Evolutionary conservation across 75 land plant species (phyloP).

Genomic region (Picea glauca): DNA sequence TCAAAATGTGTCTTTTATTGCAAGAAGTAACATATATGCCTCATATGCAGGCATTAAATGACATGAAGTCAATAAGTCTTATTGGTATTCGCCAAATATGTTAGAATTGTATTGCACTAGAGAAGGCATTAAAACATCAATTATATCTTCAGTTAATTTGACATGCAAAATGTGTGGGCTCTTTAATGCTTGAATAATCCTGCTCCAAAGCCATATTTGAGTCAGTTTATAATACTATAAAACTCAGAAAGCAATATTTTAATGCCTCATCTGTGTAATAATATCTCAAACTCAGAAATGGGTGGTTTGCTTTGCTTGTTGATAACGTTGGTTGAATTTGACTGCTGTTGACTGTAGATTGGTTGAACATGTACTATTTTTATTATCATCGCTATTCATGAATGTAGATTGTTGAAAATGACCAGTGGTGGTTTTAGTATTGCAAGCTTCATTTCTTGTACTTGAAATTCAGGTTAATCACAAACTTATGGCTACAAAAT

Average conservation of each 20-base stretch:
- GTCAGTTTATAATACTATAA: background rate
- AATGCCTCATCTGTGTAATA: no score
- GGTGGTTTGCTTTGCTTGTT: no score
- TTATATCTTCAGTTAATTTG: background rate
- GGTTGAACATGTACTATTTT: background rate
- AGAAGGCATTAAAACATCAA: constrained; percentile 57
- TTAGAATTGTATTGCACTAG: constrained; percentile 90
- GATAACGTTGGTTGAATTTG: background rate
- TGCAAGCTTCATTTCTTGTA: no score
- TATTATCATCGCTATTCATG: no score
- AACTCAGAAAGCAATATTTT: background rate
- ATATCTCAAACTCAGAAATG: background rate
- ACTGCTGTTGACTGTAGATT: background rate
- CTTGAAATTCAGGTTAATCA: no score
- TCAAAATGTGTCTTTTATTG: background rate
- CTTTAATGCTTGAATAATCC: background rate
- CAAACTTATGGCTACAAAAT: no score
- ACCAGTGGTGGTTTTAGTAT: no score
- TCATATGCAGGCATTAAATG: constrained; percentile 73
- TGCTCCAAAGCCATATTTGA: background rate
- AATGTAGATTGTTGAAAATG: no score
- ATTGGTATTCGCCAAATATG: constrained; percentile 97
- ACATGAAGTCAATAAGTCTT: constrained; percentile 80
- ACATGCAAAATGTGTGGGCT: no score
- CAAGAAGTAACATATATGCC: background rate